These are phyloP conservation scores for Paecilomyces formosus DNA, from an alignment of 2,329 filamentous ascomycete species.

Conservation along the genomic window DNA sequence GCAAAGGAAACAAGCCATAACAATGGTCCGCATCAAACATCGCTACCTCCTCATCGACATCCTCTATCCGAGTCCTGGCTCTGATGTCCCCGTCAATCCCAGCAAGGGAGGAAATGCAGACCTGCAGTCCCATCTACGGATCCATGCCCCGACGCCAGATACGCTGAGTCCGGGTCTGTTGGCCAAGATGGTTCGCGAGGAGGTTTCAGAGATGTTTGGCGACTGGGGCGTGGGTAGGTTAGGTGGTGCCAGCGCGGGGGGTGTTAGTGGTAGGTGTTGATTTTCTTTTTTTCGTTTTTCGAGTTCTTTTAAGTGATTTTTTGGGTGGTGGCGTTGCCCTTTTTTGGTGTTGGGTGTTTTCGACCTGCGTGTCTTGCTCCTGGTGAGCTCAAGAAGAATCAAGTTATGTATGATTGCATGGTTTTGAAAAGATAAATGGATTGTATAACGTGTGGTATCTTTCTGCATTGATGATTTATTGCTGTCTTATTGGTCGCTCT, in stretches of 20 bases:
- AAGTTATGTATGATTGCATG: too few species aligned
- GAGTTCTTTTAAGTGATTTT: not conserved
- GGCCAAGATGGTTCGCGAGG: conserved; percentile 60
- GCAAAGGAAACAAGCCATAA: not conserved
- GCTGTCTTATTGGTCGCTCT: too few species aligned
- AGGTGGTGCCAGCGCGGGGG: conserved; percentile 59
- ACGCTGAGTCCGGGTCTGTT: conserved; percentile 60
- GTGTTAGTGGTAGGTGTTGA: conserved; percentile 60
- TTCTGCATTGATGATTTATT: not conserved
- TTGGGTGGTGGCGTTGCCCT: not conserved
- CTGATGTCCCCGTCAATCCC: conserved; percentile 27
- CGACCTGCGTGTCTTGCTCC: not conserved
- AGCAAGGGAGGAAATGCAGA: conserved; percentile 23
- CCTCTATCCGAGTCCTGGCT: conserved; percentile 62
- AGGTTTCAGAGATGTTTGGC: conserved; percentile 69
- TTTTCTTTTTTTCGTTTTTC: not conserved
- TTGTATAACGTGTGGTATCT: not conserved
- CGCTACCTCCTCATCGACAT: conserved; percentile 94
- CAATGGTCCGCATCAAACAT: conserved; percentile 93
- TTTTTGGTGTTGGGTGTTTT: not conserved
- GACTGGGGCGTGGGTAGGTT: conserved; percentile 65
- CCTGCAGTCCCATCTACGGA: conserved; percentile 57
- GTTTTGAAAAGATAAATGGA: not conserved
- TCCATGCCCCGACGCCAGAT: conserved; percentile 72
- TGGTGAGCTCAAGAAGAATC: too few species aligned